phyloP scores from a whole-genome alignment of 2,329 filamentous ascomycete genomes.

The Aulographum hederae region DNA sequence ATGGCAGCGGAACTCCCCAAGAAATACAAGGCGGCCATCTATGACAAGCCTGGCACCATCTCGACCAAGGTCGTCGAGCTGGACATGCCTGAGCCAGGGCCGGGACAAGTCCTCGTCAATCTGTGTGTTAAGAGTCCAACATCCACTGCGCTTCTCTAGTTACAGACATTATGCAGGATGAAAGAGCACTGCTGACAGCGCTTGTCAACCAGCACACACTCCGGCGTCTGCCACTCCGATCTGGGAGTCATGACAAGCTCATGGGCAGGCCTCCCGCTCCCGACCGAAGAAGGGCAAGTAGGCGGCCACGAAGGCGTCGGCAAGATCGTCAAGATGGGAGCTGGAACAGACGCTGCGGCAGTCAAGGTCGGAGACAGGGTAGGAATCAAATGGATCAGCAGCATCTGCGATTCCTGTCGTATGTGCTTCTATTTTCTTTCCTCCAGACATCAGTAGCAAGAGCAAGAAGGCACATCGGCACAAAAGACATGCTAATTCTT shows the following conservation, averaged over 20 bases:
- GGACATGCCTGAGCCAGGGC: slow-evolving; percentile 44
- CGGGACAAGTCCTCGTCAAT: slow-evolving; percentile 44
- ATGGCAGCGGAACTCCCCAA: too few species aligned
- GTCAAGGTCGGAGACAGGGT: slow-evolving; percentile 50
- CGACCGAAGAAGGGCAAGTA: slow-evolving; percentile 41
- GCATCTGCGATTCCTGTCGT: slow-evolving; percentile 36
- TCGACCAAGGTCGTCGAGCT: slow-evolving; percentile 46
- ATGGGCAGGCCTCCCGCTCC: slow-evolving; percentile 38
- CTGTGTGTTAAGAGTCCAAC: slow-evolving; percentile 24
- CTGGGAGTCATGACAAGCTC: slow-evolving; percentile 31
- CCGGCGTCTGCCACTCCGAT: slow-evolving; percentile 48
- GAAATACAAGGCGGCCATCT: slow-evolving; percentile 45
- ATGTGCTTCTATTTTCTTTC: slow-evolving; percentile 9
- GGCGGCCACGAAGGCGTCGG: slow-evolving; percentile 55
- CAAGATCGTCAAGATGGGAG: slow-evolving; percentile 45
- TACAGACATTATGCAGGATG: too few species aligned
- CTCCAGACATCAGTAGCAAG: too few species aligned
- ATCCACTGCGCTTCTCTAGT: too few species aligned
- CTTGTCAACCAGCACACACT: slow-evolving; percentile 30
- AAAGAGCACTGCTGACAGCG: too few species aligned
- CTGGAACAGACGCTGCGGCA: slow-evolving; percentile 34
- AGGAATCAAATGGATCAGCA: slow-evolving; percentile 50
- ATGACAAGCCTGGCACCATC: slow-evolving; percentile 45
- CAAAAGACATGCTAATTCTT: not conserved
- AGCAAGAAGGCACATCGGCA: too few species aligned